These are phyloP conservation scores for Lepraria neglecta DNA, from an alignment of 495 filamentous ascomycete species.

Conservation along the genomic window DNA sequence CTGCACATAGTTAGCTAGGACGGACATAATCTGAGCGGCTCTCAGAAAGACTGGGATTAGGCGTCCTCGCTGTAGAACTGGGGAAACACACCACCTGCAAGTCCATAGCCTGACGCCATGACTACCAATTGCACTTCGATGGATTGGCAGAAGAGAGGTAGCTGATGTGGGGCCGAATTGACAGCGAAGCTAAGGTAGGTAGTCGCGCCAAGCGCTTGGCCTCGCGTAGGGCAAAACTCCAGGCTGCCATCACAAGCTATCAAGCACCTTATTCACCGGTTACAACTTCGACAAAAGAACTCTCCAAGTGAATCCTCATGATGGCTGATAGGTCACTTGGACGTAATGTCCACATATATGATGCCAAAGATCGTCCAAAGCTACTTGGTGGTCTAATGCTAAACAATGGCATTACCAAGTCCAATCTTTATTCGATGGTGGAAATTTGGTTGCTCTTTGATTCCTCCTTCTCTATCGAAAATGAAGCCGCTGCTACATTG, in stretches of 20 bases:
- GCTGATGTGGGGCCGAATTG: neutral
- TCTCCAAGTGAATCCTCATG: neutral
- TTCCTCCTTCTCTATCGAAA: conserved; percentile 25
- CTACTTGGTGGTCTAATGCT: conserved; percentile 30
- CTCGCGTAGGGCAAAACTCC: neutral
- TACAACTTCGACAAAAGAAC: too few relatives aligned
- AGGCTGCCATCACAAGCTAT: too few relatives aligned
- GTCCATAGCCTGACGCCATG: conserved; percentile 29
- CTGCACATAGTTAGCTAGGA: conserved; percentile 40
- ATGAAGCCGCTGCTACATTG: conserved; percentile 20
- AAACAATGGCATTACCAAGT: conserved; percentile 34
- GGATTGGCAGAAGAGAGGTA: too few relatives aligned
- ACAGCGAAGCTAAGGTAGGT: neutral
- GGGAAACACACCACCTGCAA: conserved; percentile 21
- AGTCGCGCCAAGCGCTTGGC: neutral
- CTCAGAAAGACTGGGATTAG: too few relatives aligned
- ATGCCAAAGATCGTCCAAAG: conserved; percentile 28
- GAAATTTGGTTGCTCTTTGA: conserved; percentile 31
- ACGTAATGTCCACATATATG: conserved; percentile 33
- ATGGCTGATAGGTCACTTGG: conserved; percentile 6
- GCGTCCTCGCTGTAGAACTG: too few relatives aligned
- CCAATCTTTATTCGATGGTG: conserved; percentile 36
- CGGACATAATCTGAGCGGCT: neutral
- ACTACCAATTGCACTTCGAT: too few relatives aligned
- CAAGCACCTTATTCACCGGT: too few relatives aligned